Conservation (phyloP, 352 stramenopile species). For the Pythium guiyangense region DNA sequence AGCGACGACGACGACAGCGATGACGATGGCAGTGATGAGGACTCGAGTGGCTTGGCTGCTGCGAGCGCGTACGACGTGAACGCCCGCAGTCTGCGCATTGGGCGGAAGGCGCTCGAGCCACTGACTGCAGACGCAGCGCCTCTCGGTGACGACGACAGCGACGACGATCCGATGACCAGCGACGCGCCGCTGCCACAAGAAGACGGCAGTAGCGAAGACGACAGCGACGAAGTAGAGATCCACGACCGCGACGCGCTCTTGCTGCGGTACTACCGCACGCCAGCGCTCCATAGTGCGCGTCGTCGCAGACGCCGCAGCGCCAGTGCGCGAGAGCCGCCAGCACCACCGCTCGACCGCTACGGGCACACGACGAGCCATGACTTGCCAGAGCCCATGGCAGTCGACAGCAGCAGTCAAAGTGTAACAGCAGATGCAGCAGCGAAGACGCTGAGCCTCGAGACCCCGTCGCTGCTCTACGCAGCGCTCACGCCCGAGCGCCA, state of each 20-base stretch:
- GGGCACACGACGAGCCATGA: not conserved
- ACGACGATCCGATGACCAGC: not conserved
- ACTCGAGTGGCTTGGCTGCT: not conserved
- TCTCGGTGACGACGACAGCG: too few species aligned
- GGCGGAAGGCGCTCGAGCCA: not conserved
- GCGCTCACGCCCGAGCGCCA: not conserved
- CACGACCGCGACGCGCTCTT: constrained; percentile 27
- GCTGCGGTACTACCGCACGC: constrained; percentile 34
- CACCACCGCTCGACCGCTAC: too few species aligned
- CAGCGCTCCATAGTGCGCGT: too few species aligned
- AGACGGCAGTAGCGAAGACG: not conserved
- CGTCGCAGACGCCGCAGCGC: too few species aligned
- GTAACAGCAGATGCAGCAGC: not conserved
- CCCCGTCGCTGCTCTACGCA: not conserved
- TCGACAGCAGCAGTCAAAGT: not conserved
- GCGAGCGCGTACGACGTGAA: not conserved
- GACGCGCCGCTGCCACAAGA: not conserved
- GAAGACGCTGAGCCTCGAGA: constrained; percentile 9
- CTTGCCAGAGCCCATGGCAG: constrained; percentile 7
- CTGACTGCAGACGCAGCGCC: too few species aligned
- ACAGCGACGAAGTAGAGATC: constrained; percentile 4
- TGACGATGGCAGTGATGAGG: constrained; percentile 4
- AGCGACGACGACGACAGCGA: constrained; percentile 23
- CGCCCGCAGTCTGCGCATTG: not conserved
- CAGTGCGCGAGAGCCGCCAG: too few species aligned